These are phyloP conservation scores for Calonectria henricotiae DNA, from an alignment of 2,329 filamentous ascomycete species.

Conservation along the genomic window DNA sequence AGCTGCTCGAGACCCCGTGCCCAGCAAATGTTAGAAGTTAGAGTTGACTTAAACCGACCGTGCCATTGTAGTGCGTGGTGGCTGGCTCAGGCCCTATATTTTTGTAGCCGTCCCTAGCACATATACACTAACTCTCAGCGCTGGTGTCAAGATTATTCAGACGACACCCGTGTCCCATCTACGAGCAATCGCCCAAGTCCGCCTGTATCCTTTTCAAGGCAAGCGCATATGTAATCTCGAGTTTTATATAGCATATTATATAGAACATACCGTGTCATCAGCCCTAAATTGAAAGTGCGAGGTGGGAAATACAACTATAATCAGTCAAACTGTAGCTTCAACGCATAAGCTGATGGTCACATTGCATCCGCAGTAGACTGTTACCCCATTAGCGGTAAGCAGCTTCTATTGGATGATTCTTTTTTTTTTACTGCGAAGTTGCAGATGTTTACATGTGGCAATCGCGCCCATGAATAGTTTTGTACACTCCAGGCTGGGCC, in stretches of 20 bases:
- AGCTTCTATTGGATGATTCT: neutral
- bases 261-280: too few species aligned
- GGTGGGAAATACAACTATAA: neutral
- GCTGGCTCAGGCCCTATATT: neutral
- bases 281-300: neutral
- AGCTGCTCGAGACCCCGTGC: neutral
- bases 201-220: too few species aligned
- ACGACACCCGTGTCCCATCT: neutral
- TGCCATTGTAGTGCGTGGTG: too few species aligned
- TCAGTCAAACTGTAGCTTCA: neutral
- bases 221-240: neutral
- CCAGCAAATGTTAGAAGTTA: neutral
- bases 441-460: neutral
- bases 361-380: neutral
- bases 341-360: neutral
- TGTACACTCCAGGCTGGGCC: neutral
- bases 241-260: neutral
- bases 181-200: neutral
- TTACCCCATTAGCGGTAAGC: neutral
- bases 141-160: too few species aligned
- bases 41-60: too few species aligned
- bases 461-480: neutral
- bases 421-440: neutral
- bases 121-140: neutral
- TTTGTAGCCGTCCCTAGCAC: neutral